Base-by-base conservation (phyloP, 202 grass and related monocot species). In the Brachypodium distachyon region DNA sequence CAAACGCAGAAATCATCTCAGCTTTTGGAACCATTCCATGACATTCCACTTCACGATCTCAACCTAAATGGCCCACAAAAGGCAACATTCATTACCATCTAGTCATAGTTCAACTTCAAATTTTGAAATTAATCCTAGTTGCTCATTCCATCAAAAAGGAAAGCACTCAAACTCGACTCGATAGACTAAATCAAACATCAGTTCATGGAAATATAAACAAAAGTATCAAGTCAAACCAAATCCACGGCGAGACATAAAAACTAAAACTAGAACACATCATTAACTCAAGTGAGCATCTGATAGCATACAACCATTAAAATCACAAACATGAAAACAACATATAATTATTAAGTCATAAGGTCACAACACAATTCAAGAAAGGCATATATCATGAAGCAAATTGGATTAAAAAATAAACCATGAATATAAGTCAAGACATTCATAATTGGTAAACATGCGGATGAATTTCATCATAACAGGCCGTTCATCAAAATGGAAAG, bases 401-500 rank as follows among this genome's bases (percentile, higher is more conserved):
- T 61, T 55, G 5, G 40, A 80, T 40, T 12, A 48, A 64, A 53
- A 47, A 40, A 42, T 61, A 69, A 59, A 43, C 44, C 44, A 42
- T 53, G 36, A 65, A 48, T 48, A 29, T 17, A 50, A 72, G 62
- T 29, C 42, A 77, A 11, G 9, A n/a, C 29, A 28, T 70, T 56
- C 64, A 71, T 68, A 84, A 74, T 8, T 52, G 16, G 39, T 29
- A 18, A 81, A 41, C 49, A 74, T 65, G 23, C 41, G 12, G 12
- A 76, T 12, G 22, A 89, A 79, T n/a, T n/a, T n/a, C n/a, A n/a
- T 52, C 56, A 66, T 78, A 73, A 61, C 66, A 86, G 37, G 66
- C 49, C 44, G 42, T 67, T 79, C 81, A 81, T 78, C 68, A 57
- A 81, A 60, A 74, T 78, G 47, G 53, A 74, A 85, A 70, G 37